These are phyloP conservation scores for Phlebiopsis gigantea DNA, from an alignment of 768 basidiomycete genomes.

Conservation along the genomic window DNA sequence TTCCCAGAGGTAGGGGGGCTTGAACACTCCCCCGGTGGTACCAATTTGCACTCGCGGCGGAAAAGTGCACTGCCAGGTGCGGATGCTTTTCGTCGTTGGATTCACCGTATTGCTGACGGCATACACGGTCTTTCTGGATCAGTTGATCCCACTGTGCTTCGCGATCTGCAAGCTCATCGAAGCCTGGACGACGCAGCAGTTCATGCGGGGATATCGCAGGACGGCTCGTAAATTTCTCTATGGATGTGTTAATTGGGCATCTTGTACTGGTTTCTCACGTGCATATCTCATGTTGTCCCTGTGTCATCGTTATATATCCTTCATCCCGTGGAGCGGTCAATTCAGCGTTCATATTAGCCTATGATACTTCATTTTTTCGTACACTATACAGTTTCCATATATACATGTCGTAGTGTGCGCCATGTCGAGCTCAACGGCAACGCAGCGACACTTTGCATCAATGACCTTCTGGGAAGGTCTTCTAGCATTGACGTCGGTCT, in stretches of 20 bases:
- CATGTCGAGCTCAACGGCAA: too few relatives aligned
- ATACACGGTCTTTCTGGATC: constrained; percentile 14
- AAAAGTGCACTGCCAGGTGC: constrained; percentile 92
- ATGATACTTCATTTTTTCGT: not conserved
- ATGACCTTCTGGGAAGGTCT: too few relatives aligned
- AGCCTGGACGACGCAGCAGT: constrained; percentile 54
- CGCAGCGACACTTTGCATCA: too few relatives aligned
- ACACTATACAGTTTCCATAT: not conserved
- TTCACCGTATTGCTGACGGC: constrained; percentile 7
- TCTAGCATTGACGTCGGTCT: too few relatives aligned
- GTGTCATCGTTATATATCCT: constrained; percentile 1
- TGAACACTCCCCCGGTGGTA: constrained; percentile 45
- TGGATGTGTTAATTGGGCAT: not conserved
- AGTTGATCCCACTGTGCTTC: constrained; percentile 87
- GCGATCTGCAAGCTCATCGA: constrained; percentile 82
- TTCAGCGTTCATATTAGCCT: not conserved
- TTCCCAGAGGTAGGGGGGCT: constrained; percentile 63
- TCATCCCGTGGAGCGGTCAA: not conserved
- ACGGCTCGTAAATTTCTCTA: constrained; percentile 8
- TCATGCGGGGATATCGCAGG: constrained; percentile 11
- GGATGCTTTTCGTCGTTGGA: constrained; percentile 19
- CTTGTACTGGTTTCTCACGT: not conserved
- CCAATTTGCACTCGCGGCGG: constrained; percentile 81
- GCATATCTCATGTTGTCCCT: constrained; percentile 2
- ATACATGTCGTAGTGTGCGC: not conserved